Conservation (phyloP, 2,329 filamentous ascomycete genomes). For the Alternaria gaisen region DNA sequence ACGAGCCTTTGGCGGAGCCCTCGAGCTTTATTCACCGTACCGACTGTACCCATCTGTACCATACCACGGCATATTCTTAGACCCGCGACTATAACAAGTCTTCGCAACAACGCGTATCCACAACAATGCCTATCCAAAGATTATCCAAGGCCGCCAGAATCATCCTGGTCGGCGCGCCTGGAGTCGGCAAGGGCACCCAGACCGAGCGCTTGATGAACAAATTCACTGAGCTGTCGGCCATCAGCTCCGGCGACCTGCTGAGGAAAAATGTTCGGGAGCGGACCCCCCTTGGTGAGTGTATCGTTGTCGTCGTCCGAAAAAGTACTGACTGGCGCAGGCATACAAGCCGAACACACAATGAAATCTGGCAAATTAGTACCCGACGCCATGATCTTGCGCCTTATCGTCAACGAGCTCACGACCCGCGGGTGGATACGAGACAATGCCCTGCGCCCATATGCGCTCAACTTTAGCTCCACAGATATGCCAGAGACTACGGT, state of each 20-base stretch:
- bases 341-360: constrained; percentile 90
- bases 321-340: constrained; percentile 64
- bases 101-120: constrained; percentile 1
- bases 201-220: constrained; percentile 85
- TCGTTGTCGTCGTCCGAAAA: constrained; percentile 10
- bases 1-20: constrained; percentile 31
- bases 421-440: constrained; percentile 81
- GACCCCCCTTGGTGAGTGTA: constrained; percentile 77
- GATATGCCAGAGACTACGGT: constrained; percentile 46
- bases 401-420: constrained; percentile 89
- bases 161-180: constrained; percentile 94
- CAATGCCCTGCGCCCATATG: constrained; percentile 57
- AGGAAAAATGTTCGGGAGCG: constrained; percentile 90
- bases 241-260: constrained; percentile 92
- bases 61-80: constrained; percentile 4
- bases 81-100: background rate
- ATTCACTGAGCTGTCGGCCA: constrained; percentile 87
- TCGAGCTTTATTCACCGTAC: constrained; percentile 34
- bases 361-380: constrained; percentile 88
- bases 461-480: constrained; percentile 53
- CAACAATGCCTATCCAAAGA: constrained; percentile 32
- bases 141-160: constrained; percentile 79
- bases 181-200: constrained; percentile 96
- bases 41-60: constrained; percentile 12
- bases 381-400: constrained; percentile 87